phyloP scores from a whole-genome alignment of 768 basidiomycete genomes.

The Floccularia luteovirens region DNA sequence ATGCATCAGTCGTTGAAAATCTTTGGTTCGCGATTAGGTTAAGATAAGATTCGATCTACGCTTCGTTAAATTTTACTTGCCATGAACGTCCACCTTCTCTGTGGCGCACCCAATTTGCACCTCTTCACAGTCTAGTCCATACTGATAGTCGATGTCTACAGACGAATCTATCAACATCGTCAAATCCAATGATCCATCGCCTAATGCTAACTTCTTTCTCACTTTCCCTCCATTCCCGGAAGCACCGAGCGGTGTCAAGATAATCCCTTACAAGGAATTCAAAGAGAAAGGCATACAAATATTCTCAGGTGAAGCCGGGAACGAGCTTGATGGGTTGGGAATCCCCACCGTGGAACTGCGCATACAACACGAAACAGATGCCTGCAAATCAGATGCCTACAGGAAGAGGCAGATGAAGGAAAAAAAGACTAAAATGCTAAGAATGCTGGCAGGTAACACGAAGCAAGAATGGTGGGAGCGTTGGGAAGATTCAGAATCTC shows the following conservation, averaged over 20 bases:
- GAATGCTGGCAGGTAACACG: constrained; percentile 3
- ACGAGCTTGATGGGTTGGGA: constrained; percentile 59
- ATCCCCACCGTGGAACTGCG: constrained; percentile 58
- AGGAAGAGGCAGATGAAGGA: constrained; percentile 30
- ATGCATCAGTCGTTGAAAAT: too few species aligned
- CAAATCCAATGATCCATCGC: too few species aligned
- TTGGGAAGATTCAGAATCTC: constrained; percentile 58
- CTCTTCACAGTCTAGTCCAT: too few species aligned
- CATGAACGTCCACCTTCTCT: too few species aligned
- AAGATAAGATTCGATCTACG: too few species aligned
- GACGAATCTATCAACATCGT: too few species aligned
- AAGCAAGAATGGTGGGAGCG: constrained; percentile 55
- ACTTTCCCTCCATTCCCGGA: constrained; percentile 21
- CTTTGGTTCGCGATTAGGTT: too few species aligned
- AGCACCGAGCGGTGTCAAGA: constrained; percentile 28
- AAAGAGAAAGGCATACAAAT: constrained; percentile 50
- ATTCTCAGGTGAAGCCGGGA: constrained; percentile 29
- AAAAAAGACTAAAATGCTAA: constrained; percentile 9
- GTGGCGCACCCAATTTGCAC: too few species aligned
- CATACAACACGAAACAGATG: constrained; percentile 45
- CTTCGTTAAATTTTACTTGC: too few species aligned
- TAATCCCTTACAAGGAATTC: constrained; percentile 52
- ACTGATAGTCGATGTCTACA: too few species aligned
- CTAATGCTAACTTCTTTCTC: too few species aligned
- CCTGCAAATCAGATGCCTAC: constrained; percentile 40